A percentile compares a stretch with the other conserved stretches of the same genome.
phyloP scores from a whole-genome alignment of 495 filamentous ascomycete genomes.

The Lophium mytilinum region DNA sequence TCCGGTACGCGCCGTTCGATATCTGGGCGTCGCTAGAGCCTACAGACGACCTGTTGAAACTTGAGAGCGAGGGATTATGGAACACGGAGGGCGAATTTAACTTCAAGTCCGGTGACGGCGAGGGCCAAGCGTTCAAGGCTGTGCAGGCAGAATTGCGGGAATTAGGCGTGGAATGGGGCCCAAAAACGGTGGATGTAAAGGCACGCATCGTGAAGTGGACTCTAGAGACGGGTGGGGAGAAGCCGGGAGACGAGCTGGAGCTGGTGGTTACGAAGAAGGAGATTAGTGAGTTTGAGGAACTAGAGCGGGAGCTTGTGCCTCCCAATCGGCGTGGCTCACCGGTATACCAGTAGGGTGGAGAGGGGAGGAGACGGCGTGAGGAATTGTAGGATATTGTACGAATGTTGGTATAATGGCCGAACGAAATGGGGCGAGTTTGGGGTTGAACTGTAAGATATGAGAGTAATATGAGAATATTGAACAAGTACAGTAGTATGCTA shows the following conservation, averaged over 20 bases:
- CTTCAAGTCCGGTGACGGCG: not conserved
- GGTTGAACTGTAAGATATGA: too few relatives aligned
- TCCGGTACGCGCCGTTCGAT: slow-evolving; percentile 14
- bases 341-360: too few relatives aligned
- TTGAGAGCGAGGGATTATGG: slow-evolving; percentile 14
- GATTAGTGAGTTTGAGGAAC: not conserved
- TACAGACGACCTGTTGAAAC: slow-evolving; percentile 1
- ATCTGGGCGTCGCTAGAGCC: slow-evolving; percentile 19
- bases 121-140: slow-evolving; percentile 13
- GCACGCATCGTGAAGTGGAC: slow-evolving; percentile 12
- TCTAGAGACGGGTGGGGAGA: not conserved
- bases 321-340: too few relatives aligned
- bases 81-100: not conserved
- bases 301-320: not conserved
- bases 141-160: slow-evolving; percentile 6
- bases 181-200: slow-evolving; percentile 1
- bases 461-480: too few relatives aligned
- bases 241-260: slow-evolving; percentile 15
- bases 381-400: too few relatives aligned
- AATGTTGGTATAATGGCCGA: too few relatives aligned
- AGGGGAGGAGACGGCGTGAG: too few relatives aligned
- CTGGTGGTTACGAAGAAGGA: slow-evolving; percentile 9
- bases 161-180: not conserved
- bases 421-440: too few relatives aligned
- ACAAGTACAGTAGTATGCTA: too few relatives aligned